Percentiles rank a stretch among this genome's conserved stretches.
phyloP scores from a whole-genome alignment of 345 rosid genomes.

The Citrus unshiu region DNA sequence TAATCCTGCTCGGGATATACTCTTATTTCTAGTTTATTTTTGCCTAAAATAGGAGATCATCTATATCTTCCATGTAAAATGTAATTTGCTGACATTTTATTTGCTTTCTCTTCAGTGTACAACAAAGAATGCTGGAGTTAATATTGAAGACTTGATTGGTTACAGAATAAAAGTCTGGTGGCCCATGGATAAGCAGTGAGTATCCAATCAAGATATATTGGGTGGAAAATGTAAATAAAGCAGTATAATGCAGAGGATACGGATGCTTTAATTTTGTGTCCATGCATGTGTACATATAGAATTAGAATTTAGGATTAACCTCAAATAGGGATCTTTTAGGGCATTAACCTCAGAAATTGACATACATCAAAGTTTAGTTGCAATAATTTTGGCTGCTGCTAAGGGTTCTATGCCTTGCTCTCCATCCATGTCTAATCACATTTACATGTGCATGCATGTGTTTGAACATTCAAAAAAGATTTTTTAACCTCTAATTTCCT shows the following conservation, averaged over 20 bases:
- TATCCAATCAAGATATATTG: background rate
- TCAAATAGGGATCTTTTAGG: background rate
- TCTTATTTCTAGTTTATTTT: background rate
- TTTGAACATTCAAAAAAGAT: background rate
- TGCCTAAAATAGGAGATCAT: background rate
- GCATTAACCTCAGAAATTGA: background rate
- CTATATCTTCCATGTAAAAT: background rate
- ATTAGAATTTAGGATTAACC: background rate
- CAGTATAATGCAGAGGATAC: background rate
- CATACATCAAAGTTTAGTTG: background rate
- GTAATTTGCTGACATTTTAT: slow-evolving; percentile 17
- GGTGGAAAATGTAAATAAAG: background rate
- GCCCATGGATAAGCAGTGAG: slow-evolving; percentile 99
- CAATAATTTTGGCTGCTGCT: background rate
- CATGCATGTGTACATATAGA: background rate
- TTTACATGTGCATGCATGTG: background rate
- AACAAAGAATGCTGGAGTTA: slow-evolving; percentile 45
- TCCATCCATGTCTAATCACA: background rate
- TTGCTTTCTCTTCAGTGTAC: slow-evolving; percentile 53
- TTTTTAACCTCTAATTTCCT: background rate
- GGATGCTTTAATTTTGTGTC: background rate
- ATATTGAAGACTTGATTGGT: slow-evolving; percentile 73
- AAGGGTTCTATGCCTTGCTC: background rate
- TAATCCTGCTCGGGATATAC: background rate
- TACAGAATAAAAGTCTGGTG: slow-evolving; percentile 92